Base-by-base conservation (phyloP, 2,329 filamentous ascomycete species). In the Zasmidium cellare region DNA sequence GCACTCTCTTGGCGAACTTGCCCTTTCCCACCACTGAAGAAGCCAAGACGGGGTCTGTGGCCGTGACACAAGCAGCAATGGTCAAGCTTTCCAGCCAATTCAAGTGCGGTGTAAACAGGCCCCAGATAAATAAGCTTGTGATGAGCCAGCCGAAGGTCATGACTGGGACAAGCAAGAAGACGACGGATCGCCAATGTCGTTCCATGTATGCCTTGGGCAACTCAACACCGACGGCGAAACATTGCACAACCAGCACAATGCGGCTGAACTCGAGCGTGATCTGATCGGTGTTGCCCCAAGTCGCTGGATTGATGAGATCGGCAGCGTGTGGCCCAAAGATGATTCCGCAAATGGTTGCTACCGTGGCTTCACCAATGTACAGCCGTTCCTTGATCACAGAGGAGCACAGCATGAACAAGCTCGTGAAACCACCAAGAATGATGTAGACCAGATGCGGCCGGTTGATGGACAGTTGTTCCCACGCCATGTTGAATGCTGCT, bases 21-120 rank as follows among this genome's bases (percentile, higher is more conserved):
- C 94, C 94, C 79, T 97, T 99, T 73, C 94, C 94, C 53, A 99
- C 94, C 55, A 99, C 94, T 16, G 94, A 99, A 14, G 94, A 97
- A 24, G 94, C 94, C 71, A 99, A 79, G 65, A 99, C 94, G 55
- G 94, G 94, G 77, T 99, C 94, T 3, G 94, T 99, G 48, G 94
- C 94, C 2, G 94, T 99, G 55, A 99, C 92, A 72, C 94, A 99
- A 58, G 94, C 94, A 18, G 94, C 89, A 63, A 92, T 83, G 31
- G 89, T 87, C 55, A 99, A 83, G 72, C 90, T 90, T 73, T 97
- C 91, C 45, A 99, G 84, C 92, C 92, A 99, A 71, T 84, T 87
- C 67, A 97, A 80, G 1, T 86, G 79, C 6, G 85, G 82, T 3
- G 91, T 81, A 61, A 82, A 77, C 82, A 99, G 84, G 86, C 90